phyloP scores from a whole-genome alignment of 257 asterid species.

The Solanum tarapatanum region DNA sequence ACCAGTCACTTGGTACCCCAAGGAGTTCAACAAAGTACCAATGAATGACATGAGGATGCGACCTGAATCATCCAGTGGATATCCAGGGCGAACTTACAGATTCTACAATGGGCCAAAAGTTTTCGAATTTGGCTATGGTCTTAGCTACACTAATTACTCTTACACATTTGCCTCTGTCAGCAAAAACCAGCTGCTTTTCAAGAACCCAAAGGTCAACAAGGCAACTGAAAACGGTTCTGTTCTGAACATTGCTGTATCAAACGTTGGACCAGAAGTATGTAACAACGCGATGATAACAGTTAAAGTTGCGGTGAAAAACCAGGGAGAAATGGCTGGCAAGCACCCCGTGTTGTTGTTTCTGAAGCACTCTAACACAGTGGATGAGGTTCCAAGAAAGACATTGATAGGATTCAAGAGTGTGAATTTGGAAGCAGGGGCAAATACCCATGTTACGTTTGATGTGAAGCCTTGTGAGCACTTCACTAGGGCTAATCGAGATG shows the following conservation, averaged over 20 bases:
- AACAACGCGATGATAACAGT: constrained; percentile 16
- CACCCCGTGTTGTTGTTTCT: constrained; percentile 41
- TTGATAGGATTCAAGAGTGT: constrained; percentile 43
- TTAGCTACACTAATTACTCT: constrained; percentile 46
- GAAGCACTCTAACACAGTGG: constrained; percentile 1
- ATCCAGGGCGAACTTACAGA: constrained; percentile 68
- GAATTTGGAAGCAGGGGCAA: constrained; percentile 24
- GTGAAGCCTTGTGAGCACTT: constrained; percentile 42
- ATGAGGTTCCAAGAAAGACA: constrained; percentile 24
- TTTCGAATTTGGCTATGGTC: constrained; percentile 55
- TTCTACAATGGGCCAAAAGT: constrained; percentile 59
- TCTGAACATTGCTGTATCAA: constrained; percentile 15
- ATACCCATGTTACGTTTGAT: constrained; percentile 15
- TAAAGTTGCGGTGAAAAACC: constrained; percentile 26
- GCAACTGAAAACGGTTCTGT: not conserved
- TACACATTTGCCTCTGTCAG: constrained; percentile 28
- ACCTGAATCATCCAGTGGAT: constrained; percentile 39
- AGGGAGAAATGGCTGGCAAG: constrained; percentile 33
- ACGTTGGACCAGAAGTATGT: constrained; percentile 21
- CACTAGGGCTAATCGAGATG: constrained; percentile 34
- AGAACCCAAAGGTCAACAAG: not conserved
- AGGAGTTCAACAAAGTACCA: constrained; percentile 32
- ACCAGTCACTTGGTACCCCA: constrained; percentile 72
- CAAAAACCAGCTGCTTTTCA: constrained; percentile 13
- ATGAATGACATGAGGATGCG: constrained; percentile 84